phyloP scores from a whole-genome alignment of 2,329 filamentous ascomycete species.

The Annulohypoxylon truncatum region DNA sequence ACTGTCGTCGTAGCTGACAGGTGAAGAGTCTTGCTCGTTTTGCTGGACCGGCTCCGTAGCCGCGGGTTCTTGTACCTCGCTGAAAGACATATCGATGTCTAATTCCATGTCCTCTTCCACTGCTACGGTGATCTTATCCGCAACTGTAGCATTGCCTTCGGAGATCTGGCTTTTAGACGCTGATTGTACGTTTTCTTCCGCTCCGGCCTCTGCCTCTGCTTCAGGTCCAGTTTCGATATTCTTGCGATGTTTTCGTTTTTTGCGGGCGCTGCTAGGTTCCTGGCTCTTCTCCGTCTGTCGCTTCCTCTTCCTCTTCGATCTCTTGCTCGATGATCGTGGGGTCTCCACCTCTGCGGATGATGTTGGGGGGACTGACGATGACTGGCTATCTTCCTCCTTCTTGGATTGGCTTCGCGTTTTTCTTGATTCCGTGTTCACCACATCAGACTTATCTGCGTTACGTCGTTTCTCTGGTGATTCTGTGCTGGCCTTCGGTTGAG shows the following conservation, averaged over 20 bases:
- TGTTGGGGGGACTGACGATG: conserved; percentile 28
- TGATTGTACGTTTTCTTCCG: conserved; percentile 31
- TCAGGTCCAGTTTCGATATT: conserved; percentile 25
- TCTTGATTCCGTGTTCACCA: conserved; percentile 33
- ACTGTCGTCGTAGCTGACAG: conserved; percentile 33
- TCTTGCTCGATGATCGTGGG: conserved; percentile 41
- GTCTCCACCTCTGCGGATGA: conserved; percentile 29
- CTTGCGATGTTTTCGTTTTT: conserved; percentile 44
- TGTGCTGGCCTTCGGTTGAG: conserved; percentile 42
- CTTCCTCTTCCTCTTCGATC: conserved; percentile 47
- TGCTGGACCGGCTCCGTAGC: conserved; percentile 13
- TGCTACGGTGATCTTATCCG: conserved; percentile 23
- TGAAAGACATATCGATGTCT: conserved; percentile 21
- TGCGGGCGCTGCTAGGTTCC: conserved; percentile 42
- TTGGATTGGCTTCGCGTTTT: conserved; percentile 16
- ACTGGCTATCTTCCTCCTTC: conserved; percentile 24
- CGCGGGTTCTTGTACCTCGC: conserved; percentile 32
- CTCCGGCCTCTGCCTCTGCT: conserved; percentile 4
- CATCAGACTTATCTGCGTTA: conserved; percentile 8
- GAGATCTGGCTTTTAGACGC: conserved; percentile 39
- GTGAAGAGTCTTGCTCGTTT: conserved; percentile 21
- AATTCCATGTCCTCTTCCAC: conserved; percentile 23
- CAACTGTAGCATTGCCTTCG: conserved; percentile 9
- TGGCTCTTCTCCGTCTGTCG: conserved; percentile 39
- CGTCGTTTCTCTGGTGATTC: conserved; percentile 48